Evolutionary conservation across 2,329 filamentous ascomycete species (phyloP), one percentile per base, ranked within the genome.

Genomic region (Talaromyces sp.): DNA sequence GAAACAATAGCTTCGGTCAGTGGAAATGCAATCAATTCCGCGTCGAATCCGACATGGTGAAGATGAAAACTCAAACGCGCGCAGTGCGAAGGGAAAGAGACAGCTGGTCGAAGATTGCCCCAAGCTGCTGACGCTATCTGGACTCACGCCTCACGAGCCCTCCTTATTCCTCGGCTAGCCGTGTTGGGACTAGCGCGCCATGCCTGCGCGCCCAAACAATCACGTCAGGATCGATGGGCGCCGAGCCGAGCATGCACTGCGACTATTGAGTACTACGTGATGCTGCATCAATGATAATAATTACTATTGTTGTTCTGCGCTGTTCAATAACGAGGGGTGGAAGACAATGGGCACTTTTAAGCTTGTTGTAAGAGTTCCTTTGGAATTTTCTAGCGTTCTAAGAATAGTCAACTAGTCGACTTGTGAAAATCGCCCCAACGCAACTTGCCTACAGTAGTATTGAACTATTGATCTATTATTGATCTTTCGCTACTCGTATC

Each of bases 51-150:
- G 28, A 19, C 49, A 53, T 53, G 25, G 54, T 4, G 54, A 56
- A 56, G 27, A 56, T 42, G n/a, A 36, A 17, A 36, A 27, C 54
- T 30, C 54, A 27, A 39, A 44, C 32, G 54, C 36, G 54, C 32
- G n/a, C 27, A 36, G 22, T 22, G 36, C 30, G 32, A 56, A 56
- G 19, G 11, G 54, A 19, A 28, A 53, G 17, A 39, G 54, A 56
- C 22, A 36, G 8, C 54, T 36, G 17, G 27, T 36, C 19, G 54
- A 56, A 36, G 7, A 56, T 44, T 56, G 36, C 54, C 36, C 30
- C 28, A 27, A 61, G 59, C 47, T 61, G 55, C 59, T 61, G 59
- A 61, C 59, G 59, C 59, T 61, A 61, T 61, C 60, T 55, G 49
- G 25, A 13, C 27, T 53, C 49, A 30, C 49, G 25, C 25, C 25